These are phyloP conservation scores for Geosmithia flava DNA, from an alignment of 2,329 filamentous ascomycete genomes.

Conservation along the genomic window DNA sequence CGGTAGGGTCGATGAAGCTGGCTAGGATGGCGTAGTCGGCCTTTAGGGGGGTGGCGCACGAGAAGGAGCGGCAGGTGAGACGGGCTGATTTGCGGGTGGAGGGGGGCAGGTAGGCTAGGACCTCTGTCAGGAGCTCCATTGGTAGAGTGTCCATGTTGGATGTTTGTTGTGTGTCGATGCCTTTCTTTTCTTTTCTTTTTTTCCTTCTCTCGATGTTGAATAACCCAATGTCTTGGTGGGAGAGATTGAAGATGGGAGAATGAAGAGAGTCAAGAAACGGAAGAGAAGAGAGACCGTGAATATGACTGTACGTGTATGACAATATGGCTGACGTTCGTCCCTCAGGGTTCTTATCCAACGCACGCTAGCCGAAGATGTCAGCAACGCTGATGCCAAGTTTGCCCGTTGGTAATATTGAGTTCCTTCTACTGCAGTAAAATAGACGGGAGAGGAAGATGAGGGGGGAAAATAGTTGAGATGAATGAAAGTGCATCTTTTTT, in stretches of 20 bases:
- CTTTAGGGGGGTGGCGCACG: slow-evolving; percentile 12
- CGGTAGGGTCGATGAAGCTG: slow-evolving; percentile 14
- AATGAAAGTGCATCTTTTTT: too few species aligned
- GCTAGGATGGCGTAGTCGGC: slow-evolving; percentile 13
- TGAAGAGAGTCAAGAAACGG: neutral
- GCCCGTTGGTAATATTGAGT: too few species aligned
- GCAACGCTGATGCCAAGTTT: too few species aligned
- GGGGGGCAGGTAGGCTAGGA: slow-evolving; percentile 12
- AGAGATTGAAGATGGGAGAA: neutral
- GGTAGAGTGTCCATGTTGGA: slow-evolving; percentile 16
- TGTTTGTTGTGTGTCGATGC: neutral
- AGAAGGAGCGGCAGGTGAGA: slow-evolving; percentile 18
- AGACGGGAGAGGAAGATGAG: too few species aligned
- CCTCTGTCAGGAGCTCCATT: slow-evolving; percentile 14
- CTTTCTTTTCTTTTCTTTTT: too few species aligned
- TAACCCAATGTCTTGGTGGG: too few species aligned
- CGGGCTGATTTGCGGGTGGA: slow-evolving; percentile 12
- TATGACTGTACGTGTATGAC: too few species aligned
- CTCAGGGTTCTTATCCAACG: neutral
- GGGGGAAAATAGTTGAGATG: too few species aligned
- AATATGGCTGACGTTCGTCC: neutral
- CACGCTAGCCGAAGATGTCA: neutral
- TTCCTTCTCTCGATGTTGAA: too few species aligned
- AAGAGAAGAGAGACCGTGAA: neutral
- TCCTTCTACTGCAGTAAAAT: too few species aligned